Conservation (phyloP, 306 rosid species). For the Fagus crenata region DNA sequence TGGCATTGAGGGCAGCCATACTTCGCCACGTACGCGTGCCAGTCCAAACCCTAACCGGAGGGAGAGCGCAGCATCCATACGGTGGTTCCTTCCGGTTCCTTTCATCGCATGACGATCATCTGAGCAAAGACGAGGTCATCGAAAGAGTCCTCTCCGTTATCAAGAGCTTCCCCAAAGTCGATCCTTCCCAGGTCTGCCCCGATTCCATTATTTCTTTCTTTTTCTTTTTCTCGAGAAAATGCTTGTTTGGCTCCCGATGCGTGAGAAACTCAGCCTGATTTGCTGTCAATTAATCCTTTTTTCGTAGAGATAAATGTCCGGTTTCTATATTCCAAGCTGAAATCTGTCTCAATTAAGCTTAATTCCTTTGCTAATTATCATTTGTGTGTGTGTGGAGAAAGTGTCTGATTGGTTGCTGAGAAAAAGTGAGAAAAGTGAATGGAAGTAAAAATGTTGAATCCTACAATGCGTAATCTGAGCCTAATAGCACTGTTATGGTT, state of each 20-base stretch:
- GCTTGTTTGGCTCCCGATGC: neutral
- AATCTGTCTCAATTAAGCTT: neutral
- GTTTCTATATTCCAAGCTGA: neutral
- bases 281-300: neutral
- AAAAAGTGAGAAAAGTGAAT: neutral
- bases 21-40: constrained; percentile 84
- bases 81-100: constrained; percentile 46
- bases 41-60: constrained; percentile 37
- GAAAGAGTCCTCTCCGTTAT: constrained; percentile 83
- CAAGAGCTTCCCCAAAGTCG: constrained; percentile 86
- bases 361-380: neutral
- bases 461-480: neutral
- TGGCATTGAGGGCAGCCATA: constrained; percentile 85
- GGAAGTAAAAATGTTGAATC: neutral
- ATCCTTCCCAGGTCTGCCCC: constrained; percentile 70
- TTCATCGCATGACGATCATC: constrained; percentile 81
- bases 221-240: neutral
- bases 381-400: neutral
- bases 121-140: constrained; percentile 63
- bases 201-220: constrained; percentile 6
- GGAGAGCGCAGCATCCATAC: constrained; percentile 8
- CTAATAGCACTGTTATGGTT: neutral
- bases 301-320: too few relatives aligned
- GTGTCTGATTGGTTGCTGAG: constrained; percentile 19
- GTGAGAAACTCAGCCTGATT: neutral